Base-by-base conservation (phyloP, 2,329 filamentous ascomycete species). In the Ophiostoma tasmaniense region DNA sequence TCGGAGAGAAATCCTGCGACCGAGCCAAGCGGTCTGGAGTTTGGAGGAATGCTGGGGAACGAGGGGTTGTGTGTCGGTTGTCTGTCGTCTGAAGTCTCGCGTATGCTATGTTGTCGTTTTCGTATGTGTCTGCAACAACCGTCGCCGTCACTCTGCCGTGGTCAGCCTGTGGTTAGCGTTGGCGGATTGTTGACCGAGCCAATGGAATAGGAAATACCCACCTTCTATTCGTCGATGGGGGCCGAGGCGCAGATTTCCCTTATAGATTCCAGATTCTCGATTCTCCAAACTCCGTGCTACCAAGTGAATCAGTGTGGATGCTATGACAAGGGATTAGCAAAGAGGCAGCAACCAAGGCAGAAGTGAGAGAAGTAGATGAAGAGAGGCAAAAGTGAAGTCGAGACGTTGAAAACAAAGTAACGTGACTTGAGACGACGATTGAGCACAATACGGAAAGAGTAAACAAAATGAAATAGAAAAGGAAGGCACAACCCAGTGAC, bases 1-100 rank as follows among this genome's bases (percentile, higher is more conserved):
- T 68, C 70, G 70, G 20, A 50, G 25, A 28, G 37, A 25, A 55
- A 61, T 6, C 55, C 55, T 61, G 25, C 33, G 50, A 55, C 50
- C 50, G 14, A 61, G 55, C 55, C n/a, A 64, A 42, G 55, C 55
- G 55, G 55, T 61, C 55, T 59, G 55, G 25, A 20, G 50, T 25
- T n/a, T 33, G 50, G 22, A 25, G 50, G 50, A 55, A 28, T 55
- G 50, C 8, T 55, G 50, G 50, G 50, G 50, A 55, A 55, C 22
- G 50, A 25, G 50, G 50, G 22, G 50, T 3, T 22, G 8, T 39
- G 37, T 39, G 10, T 39, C 37, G 11, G 37, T 39, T 14, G 11
- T 13, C 11, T 39, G 37, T 39, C 37, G 10, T 39, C 10, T 11
- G 13, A 28, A 11, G 50, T 52, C 45, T 52, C 10, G 45, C 22